Evolutionary conservation across 306 rosid genomes (phyloP).

Genomic region (Elaeagnus macrophylla): DNA sequence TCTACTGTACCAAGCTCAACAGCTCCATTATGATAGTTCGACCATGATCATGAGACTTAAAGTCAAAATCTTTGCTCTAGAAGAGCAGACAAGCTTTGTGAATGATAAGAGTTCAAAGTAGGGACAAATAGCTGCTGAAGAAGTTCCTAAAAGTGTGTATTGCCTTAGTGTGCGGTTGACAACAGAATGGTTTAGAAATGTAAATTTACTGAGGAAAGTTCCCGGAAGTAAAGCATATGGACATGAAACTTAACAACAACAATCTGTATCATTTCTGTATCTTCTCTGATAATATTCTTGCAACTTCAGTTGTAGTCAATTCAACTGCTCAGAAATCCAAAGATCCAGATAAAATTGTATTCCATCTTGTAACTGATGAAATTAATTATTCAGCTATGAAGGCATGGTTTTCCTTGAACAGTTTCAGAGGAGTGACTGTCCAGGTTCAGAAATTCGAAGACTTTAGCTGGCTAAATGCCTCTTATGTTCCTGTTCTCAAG

Average conservation of each 20-base stretch:
- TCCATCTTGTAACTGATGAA: slow-evolving; percentile 82
- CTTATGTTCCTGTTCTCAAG: slow-evolving; percentile 89
- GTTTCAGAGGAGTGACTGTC: slow-evolving; percentile 55
- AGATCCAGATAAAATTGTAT: slow-evolving; percentile 54
- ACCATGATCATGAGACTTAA: slow-evolving; percentile 90
- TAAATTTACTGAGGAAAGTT: slow-evolving; percentile 41
- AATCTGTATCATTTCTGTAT: slow-evolving; percentile 66
- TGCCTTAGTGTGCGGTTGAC: slow-evolving; percentile 84
- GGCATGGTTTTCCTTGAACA: slow-evolving; percentile 75
- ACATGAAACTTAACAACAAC: slow-evolving; percentile 59
- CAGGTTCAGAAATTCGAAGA: slow-evolving; percentile 80
- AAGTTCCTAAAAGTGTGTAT: slow-evolving; percentile 72
- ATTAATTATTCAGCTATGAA: slow-evolving; percentile 75
- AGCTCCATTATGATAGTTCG: slow-evolving; percentile 81
- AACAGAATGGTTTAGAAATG: slow-evolving; percentile 60
- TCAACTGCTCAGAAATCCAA: slow-evolving; percentile 66
- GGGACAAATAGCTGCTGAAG: slow-evolving; percentile 93
- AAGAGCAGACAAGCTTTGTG: slow-evolving; percentile 70
- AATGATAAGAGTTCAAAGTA: slow-evolving; percentile 75
- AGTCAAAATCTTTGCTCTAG: slow-evolving; percentile 69
- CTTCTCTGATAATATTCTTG: slow-evolving; percentile 77
- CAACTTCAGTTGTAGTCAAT: slow-evolving; percentile 83
- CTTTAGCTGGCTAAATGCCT: slow-evolving; percentile 76
- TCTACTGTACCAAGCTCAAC: slow-evolving; percentile 72
- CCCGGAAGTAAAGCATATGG: slow-evolving; percentile 44